Evolutionary conservation across 768 basidiomycete genomes (phyloP).

Genomic region (Russula foetens): DNA sequence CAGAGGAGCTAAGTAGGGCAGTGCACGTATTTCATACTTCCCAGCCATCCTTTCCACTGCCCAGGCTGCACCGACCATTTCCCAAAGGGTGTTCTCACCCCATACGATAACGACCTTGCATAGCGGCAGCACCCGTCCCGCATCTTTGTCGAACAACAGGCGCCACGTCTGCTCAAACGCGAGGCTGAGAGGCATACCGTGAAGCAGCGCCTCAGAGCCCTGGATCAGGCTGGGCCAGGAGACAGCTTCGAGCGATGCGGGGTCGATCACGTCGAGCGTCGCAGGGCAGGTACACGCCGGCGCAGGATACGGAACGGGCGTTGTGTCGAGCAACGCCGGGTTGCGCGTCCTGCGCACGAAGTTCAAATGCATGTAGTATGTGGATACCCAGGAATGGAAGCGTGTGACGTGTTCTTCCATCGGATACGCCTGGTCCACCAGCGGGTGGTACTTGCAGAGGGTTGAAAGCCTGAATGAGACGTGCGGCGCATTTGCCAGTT

Average conservation of each 20-base stretch:
- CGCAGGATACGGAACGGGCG: conserved; percentile 5
- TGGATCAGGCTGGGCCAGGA: conserved; percentile 15
- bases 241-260: conserved; percentile 9
- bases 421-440: conserved; percentile 10
- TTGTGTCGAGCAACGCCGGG: conserved; percentile 7
- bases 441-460: conserved; percentile 12
- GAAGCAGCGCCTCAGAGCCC: conserved; percentile 15
- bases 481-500: too few relatives aligned
- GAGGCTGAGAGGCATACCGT: conserved; percentile 11
- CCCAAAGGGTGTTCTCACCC: conserved; percentile 18
- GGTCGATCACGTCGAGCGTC: conserved; percentile 15
- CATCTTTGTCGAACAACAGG: conserved; percentile 5
- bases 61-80: too few relatives aligned
- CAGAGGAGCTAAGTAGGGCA: too few relatives aligned
- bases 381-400: too few relatives aligned
- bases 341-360: background rate
- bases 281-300: conserved; percentile 2
- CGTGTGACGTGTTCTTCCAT: conserved; percentile 12
- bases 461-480: conserved; percentile 27
- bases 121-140: conserved; percentile 9
- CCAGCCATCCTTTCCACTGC: too few relatives aligned
- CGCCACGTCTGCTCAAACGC: conserved; percentile 8
- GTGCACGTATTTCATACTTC: too few relatives aligned
- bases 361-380: conserved; percentile 12
- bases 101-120: conserved; percentile 16